Percentiles rank a stretch among this genome's conserved stretches.
These are phyloP conservation scores for Atkinsonella texensis DNA, from an alignment of 2,329 filamentous ascomycete genomes.

Conservation along the genomic window DNA sequence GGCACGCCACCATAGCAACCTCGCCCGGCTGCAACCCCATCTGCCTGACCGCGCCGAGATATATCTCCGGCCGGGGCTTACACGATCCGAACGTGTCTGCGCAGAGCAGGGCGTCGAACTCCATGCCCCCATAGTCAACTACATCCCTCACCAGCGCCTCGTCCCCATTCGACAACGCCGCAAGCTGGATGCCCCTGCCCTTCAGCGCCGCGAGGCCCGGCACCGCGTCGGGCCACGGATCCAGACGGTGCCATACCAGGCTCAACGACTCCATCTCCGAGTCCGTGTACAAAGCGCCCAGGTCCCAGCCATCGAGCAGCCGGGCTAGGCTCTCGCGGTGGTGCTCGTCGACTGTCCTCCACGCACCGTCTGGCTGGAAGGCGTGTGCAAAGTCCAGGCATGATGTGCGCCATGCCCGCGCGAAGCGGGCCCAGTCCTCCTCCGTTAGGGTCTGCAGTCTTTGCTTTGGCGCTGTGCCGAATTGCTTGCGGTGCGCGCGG, in stretches of 20 bases:
- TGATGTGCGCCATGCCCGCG: slow-evolving; percentile 55
- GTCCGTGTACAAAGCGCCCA: slow-evolving; percentile 48
- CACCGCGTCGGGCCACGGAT: slow-evolving; percentile 55
- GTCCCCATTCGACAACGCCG: slow-evolving; percentile 69
- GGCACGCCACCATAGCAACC: slow-evolving; percentile 68
- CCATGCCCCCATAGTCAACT: slow-evolving; percentile 41
- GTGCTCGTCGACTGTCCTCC: slow-evolving; percentile 63
- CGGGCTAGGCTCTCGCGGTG: slow-evolving; percentile 49
- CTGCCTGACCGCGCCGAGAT: slow-evolving; percentile 51
- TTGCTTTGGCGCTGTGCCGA: slow-evolving; percentile 35
- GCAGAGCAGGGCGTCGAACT: slow-evolving; percentile 51
- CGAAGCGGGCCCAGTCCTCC: slow-evolving; percentile 51
- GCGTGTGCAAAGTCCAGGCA: slow-evolving; percentile 49
- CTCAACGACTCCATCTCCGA: slow-evolving; percentile 52
- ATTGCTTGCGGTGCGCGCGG: slow-evolving; percentile 34
- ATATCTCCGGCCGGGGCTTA: slow-evolving; percentile 58
- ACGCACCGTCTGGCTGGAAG: slow-evolving; percentile 39
- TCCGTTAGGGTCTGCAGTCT: slow-evolving; percentile 38
- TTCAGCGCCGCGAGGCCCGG: slow-evolving; percentile 41
- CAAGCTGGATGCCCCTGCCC: slow-evolving; percentile 39
- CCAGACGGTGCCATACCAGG: slow-evolving; percentile 59
- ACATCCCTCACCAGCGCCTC: slow-evolving; percentile 53
- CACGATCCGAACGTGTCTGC: slow-evolving; percentile 62
- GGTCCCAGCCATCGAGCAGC: slow-evolving; percentile 42
- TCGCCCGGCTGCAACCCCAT: slow-evolving; percentile 45